These are phyloP conservation scores for Azolla pinnata DNA, from an alignment of 75 land plant species.

Conservation along the genomic window DNA sequence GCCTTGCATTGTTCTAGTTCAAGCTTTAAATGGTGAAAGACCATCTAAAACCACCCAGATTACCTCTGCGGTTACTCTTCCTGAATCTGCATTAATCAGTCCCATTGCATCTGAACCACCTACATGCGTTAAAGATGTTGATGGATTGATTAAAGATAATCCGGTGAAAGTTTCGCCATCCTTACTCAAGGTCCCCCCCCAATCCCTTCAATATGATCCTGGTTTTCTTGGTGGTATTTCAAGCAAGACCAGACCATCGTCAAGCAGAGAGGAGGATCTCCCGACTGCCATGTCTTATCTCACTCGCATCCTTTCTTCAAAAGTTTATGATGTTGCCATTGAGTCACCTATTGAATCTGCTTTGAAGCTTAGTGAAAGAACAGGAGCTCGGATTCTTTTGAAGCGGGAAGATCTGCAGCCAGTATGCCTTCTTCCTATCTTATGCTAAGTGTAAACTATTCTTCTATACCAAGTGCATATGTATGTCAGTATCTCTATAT, in stretches of 20 bases:
- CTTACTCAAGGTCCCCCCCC: conserved; percentile 21
- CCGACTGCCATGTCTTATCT: conserved; percentile 24
- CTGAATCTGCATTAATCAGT: background rate
- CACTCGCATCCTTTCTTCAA: conserved; percentile 38
- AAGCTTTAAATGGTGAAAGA: too few relatives aligned
- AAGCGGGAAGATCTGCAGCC: conserved; percentile 53
- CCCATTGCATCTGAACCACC: conserved; percentile 2
- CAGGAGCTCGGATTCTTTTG: conserved; percentile 22
- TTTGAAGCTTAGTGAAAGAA: conserved; percentile 28
- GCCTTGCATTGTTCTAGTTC: too few relatives aligned
- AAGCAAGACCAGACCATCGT: conserved; percentile 2
- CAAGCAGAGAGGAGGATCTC: conserved; percentile 4
- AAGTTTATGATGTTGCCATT: conserved; percentile 47
- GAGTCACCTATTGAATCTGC: conserved; percentile 43
- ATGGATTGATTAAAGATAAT: too few relatives aligned
- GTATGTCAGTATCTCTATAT: too few relatives aligned
- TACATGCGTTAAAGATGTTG: too few relatives aligned
- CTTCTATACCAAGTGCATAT: too few relatives aligned
- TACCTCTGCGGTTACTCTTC: too few relatives aligned
- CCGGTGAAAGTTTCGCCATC: too few relatives aligned
- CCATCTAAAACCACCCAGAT: too few relatives aligned
- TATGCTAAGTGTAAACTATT: too few relatives aligned
- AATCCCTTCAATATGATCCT: conserved; percentile 36
- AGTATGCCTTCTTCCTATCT: conserved; percentile 9
- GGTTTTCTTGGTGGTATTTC: conserved; percentile 35